Conservation (phyloP, 805 yeast species). For the Ogataea populi-albae region DNA sequence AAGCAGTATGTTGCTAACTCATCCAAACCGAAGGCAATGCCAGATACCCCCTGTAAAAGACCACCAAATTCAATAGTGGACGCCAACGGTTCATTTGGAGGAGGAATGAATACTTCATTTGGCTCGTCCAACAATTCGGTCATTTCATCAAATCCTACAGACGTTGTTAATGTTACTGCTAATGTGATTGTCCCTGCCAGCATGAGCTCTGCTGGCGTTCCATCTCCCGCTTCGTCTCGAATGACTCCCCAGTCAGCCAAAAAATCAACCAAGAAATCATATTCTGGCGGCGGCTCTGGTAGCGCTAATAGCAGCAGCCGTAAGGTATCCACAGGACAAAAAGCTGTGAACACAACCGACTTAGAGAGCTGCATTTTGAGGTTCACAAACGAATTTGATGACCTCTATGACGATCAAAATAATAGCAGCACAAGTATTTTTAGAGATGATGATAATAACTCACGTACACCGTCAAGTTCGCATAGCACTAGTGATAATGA, state of each 20-base stretch:
- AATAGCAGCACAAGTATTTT: constrained; percentile 29
- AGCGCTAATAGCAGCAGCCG: constrained; percentile 15
- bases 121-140: constrained; percentile 15
- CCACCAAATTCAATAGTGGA: constrained; percentile 34
- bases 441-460: constrained; percentile 19
- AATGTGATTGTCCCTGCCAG: constrained; percentile 4
- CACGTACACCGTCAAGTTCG: constrained; percentile 3
- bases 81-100: constrained; percentile 25
- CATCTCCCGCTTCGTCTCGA: constrained; percentile 10
- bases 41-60: constrained; percentile 64
- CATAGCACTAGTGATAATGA: constrained; percentile 2
- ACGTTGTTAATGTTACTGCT: constrained; percentile 1
- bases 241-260: constrained; percentile 15
- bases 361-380: constrained; percentile 39
- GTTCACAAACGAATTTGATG: constrained; percentile 42
- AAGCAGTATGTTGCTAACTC: constrained; percentile 47
- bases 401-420: constrained; percentile 28
- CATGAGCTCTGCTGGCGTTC: constrained; percentile 8
- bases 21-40: constrained; percentile 39
- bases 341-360: constrained; percentile 38
- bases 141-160: constrained; percentile 3
- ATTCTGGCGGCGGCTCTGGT: constrained; percentile 9
- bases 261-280: constrained; percentile 5
- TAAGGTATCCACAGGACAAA: constrained; percentile 21
- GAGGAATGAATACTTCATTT: constrained; percentile 19